Conservation (phyloP, 208 protist genomes). For the Angomonas ambiguus region DNA sequence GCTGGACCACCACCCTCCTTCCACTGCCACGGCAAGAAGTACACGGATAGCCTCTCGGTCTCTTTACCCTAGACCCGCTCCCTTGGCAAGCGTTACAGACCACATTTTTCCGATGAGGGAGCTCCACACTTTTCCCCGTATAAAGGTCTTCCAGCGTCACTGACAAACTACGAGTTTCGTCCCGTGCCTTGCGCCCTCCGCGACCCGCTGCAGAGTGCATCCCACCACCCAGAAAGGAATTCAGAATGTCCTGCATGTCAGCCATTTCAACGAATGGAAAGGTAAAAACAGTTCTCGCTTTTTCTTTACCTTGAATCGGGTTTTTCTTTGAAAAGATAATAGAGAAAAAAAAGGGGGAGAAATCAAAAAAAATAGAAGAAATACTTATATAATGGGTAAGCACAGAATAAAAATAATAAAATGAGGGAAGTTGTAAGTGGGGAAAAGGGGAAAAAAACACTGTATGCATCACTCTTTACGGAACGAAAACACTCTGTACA, state of each 20-base stretch:
- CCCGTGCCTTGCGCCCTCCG: conserved; percentile 15
- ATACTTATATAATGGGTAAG: not conserved
- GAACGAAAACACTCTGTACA: not conserved
- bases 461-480: too few relatives aligned
- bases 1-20: conserved; percentile 76
- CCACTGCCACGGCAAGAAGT: conserved; percentile 89
- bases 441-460: not conserved
- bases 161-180: conserved; percentile 23
- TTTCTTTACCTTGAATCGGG: not conserved
- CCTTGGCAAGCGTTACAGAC: conserved; percentile 69
- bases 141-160: conserved; percentile 72
- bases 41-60: conserved; percentile 40
- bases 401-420: not conserved
- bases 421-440: not conserved
- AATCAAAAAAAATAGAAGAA: not conserved
- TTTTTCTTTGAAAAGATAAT: conserved; percentile 1
- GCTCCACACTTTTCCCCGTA: conserved; percentile 56
- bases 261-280: not conserved
- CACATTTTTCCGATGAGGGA: conserved; percentile 33
- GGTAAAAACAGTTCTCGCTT: not conserved
- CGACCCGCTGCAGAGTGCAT: not conserved
- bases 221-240: conserved; percentile 52
- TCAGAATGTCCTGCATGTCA: conserved; percentile 43
- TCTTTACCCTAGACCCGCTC: conserved; percentile 37
- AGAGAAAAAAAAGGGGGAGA: not conserved